Base-by-base conservation (phyloP, 192 early-diverging fungal genomes). In the Rhizophagus clarus region DNA sequence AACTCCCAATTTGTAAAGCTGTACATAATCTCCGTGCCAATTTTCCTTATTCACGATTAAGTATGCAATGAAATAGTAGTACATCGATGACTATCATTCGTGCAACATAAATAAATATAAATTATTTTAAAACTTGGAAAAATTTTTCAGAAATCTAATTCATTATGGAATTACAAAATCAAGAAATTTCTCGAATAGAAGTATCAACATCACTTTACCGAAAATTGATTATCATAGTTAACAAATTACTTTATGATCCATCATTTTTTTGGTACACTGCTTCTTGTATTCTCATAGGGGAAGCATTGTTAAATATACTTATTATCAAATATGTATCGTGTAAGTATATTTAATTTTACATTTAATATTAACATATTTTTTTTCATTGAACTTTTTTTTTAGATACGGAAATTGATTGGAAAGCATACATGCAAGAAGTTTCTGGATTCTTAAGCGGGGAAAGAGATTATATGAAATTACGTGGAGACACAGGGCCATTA, bases 341-440 rank as follows among this genome's bases (percentile, higher is more conserved):
- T 92, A 91, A 81, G 85, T 63, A 40, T 17, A 26, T 32, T 32
- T 24, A 34, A 7, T 32, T 22, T 74, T 14, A 17, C 9, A 61
- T 60, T 49, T 29, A 26, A 34, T 24, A 45, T n/a, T 47, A 14
- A 20, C 26, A 32, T 7, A 15, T 62, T 10, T 20, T 26, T 12
- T 40, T 42, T 28, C 12, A 51, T 15, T 76, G n/a, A 31, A 34
- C 24, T 68, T 49, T 80, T 66, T 15, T 26, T n/a, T 24, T 77
- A 90, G 89, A 99, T 83, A 97, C 97, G 3, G 96, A 99, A 82
- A 99, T 99, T 78, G 97, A 99, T 86, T 99, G 96, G 96, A 87
- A 82, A 22, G 92, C 97, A 14, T 99, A 99, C 78, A 97, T 99
- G 96, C 94, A 98, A 82, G 88, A 99, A 85, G 93, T 97, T 0